Conservation (phyloP, 495 filamentous ascomycete species). For the Lepraria neglecta region DNA sequence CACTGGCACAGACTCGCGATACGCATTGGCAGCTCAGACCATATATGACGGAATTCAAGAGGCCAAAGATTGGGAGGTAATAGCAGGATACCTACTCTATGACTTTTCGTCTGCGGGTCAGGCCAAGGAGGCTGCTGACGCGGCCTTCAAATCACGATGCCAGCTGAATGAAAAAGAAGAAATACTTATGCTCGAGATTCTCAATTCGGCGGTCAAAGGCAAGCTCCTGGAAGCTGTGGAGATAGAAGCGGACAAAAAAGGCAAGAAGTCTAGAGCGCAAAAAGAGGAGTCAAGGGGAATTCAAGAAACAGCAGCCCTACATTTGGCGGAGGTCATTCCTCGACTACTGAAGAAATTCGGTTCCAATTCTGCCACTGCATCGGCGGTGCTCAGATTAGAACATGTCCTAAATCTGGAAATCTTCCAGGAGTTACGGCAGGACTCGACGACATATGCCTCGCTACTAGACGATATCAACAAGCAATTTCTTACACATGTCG, state of each 20-base stretch:
- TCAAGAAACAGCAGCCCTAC: conserved; percentile 66
- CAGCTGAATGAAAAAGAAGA: conserved; percentile 74
- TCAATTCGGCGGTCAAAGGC: conserved; percentile 70
- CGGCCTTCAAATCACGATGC: conserved; percentile 56
- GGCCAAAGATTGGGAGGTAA: conserved; percentile 75
- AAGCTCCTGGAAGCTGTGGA: conserved; percentile 55
- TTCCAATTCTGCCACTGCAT: conserved; percentile 75
- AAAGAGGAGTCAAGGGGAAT: conserved; percentile 56
- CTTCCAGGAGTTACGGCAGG: conserved; percentile 83
- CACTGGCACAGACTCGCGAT: conserved; percentile 63
- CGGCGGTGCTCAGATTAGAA: conserved; percentile 78
- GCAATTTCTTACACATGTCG: conserved; percentile 86
- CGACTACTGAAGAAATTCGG: conserved; percentile 87
- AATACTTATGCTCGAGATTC: conserved; percentile 74
- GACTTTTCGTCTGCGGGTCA: conserved; percentile 65
- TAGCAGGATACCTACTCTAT: conserved; percentile 85
- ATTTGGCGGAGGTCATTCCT: conserved; percentile 72
- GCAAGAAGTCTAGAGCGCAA: conserved; percentile 56
- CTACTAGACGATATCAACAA: conserved; percentile 88
- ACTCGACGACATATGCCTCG: conserved; percentile 70
- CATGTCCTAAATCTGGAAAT: conserved; percentile 79
- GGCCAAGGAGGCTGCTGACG: conserved; percentile 45
- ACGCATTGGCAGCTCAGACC: conserved; percentile 75
- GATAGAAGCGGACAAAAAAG: conserved; percentile 49
- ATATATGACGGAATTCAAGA: conserved; percentile 76